phyloP scores from a whole-genome alignment of 106 monocot species.

The Iris macrosiphon region DNA sequence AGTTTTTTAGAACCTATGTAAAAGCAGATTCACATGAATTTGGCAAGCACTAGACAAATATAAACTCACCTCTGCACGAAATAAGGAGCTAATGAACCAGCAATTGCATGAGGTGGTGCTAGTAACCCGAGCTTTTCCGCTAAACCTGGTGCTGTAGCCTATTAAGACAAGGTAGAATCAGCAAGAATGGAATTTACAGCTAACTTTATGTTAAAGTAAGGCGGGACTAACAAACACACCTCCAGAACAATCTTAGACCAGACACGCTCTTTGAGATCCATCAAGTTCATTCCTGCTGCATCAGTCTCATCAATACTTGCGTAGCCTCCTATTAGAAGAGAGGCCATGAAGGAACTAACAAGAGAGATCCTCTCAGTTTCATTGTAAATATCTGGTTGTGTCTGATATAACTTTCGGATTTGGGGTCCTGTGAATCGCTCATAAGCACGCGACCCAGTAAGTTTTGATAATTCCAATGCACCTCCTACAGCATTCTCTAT shows the following conservation, averaged over 20 bases:
- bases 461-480: constrained; percentile 66
- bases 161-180: neutral
- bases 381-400: constrained; percentile 27
- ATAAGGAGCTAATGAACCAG: constrained; percentile 71
- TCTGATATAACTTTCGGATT: constrained; percentile 67
- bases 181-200: neutral
- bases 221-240: constrained; percentile 14
- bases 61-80: constrained; percentile 58
- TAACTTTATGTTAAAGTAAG: neutral
- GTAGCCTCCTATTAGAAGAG: constrained; percentile 63
- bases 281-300: constrained; percentile 96
- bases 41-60: neutral
- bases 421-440: constrained; percentile 85
- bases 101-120: constrained; percentile 76
- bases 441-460: constrained; percentile 84
- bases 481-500: constrained; percentile 75
- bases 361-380: constrained; percentile 86
- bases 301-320: constrained; percentile 90
- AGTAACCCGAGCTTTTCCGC: constrained; percentile 82
- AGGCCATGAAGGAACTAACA: constrained; percentile 89
- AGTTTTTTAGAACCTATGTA: neutral
- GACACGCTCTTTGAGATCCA: constrained; percentile 65
- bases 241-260: constrained; percentile 74
- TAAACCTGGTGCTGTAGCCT: constrained; percentile 80
- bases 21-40: neutral